phyloP scores from a whole-genome alignment of 140 eudicot genomes.

The Cichorium intybus region DNA sequence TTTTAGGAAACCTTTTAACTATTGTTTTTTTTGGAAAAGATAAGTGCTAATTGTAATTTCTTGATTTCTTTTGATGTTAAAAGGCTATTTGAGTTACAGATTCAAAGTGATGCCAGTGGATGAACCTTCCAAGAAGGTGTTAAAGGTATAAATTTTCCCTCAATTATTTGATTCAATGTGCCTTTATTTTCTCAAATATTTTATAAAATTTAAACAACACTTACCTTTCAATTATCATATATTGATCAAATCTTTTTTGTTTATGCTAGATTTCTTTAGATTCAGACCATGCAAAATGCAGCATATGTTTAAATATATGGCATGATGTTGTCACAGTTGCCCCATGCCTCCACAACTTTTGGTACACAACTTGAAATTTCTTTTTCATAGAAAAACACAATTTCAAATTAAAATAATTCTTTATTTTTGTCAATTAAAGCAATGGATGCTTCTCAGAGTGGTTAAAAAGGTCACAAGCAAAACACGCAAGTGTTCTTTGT shows the following conservation, averaged over 20 bases:
- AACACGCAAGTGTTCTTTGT: conserved; percentile 67
- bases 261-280: conserved; percentile 58
- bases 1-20: background rate
- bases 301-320: conserved; percentile 86
- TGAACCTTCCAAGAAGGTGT: conserved; percentile 40
- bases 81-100: conserved; percentile 71
- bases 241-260: conserved; percentile 2
- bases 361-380: conserved; percentile 36
- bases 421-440: conserved; percentile 38
- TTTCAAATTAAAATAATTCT: background rate
- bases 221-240: background rate
- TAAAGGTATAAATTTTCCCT: conserved; percentile 41
- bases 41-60: background rate
- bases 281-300: conserved; percentile 80
- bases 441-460: conserved; percentile 99
- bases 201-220: background rate
- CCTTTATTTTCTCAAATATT: background rate
- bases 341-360: conserved; percentile 94
- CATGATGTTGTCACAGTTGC: conserved; percentile 97
- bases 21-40: background rate
- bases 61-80: conserved; percentile 17
- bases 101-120: conserved; percentile 65
- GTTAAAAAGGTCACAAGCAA: conserved; percentile 78
- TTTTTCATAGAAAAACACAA: background rate
- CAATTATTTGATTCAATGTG: background rate